These are phyloP conservation scores for Acanthamoeba triangularis DNA, from an alignment of 208 protist species.

Conservation along the genomic window DNA sequence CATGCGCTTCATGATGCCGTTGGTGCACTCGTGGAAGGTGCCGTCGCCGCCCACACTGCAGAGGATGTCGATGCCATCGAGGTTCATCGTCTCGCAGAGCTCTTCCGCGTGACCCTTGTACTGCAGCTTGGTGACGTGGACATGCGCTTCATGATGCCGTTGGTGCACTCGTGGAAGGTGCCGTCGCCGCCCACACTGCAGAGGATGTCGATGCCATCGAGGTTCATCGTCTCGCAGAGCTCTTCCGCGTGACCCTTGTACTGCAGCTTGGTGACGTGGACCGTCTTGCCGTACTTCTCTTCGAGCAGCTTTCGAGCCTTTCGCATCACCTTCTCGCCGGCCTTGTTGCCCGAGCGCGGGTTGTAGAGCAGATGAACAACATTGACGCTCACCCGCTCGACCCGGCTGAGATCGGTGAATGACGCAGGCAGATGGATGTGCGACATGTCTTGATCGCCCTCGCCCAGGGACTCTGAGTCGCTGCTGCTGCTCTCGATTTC, in stretches of 20 bases:
- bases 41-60: constrained; percentile 41
- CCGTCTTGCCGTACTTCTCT: neutral
- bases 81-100: constrained; percentile 26
- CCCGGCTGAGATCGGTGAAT: constrained; percentile 15
- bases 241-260: constrained; percentile 47
- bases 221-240: constrained; percentile 26
- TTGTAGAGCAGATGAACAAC: constrained; percentile 41
- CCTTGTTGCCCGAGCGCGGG: constrained; percentile 44
- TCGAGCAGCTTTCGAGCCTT: constrained; percentile 34
- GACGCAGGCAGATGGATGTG: neutral
- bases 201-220: constrained; percentile 4
- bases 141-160: constrained; percentile 57
- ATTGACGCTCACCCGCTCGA: neutral
- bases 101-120: constrained; percentile 47
- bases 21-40: constrained; percentile 67
- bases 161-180: constrained; percentile 67
- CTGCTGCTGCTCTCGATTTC: neutral
- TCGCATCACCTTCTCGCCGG: neutral
- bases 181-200: constrained; percentile 41
- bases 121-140: neutral
- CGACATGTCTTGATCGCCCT: neutral
- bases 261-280: neutral
- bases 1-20: constrained; percentile 57
- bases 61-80: constrained; percentile 4
- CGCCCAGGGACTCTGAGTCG: neutral